Evolutionary conservation across 805 yeast genomes (phyloP), one percentile per base, ranked within the genome.

Genomic region (Kregervanrija fluxuum): DNA sequence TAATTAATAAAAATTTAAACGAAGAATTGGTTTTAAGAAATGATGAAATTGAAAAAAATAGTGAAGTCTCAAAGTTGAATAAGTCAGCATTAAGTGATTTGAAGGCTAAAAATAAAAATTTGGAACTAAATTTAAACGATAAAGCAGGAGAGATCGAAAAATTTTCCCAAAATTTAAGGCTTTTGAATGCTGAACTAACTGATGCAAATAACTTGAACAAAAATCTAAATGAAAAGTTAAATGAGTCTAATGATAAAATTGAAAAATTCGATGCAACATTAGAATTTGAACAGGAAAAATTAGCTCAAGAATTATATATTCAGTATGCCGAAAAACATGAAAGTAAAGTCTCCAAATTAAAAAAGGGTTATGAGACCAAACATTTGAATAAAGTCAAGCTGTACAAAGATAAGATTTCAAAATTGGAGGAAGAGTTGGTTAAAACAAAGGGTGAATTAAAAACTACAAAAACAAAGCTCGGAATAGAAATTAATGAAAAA

Each of bases 271-370:
- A 79, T 44, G 60, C 61, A 28, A 77, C 74, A 14, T 66, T 77
- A 3, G 80, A 79, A 48, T 69, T 68, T 46, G 74, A 77, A 54
- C 62, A 82, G 34, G 78, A 79, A 49, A 74, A 77, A 49, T 63
- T 85, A 39, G 85, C 90, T 0, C 81, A 79, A 47, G 86, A 81
- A 52, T 66, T 85, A 10, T 85, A 85, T 55, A 70, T 75, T 34
- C 89, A 82, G 57, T 85, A 85, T 56, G 77, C 87, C 2, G 79
- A 82, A 41, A 85, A 86, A 57, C 95, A 86, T 56, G 86, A 81
- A 49, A 74, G 76, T 42, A 85, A 85, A 60, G 83, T 85, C 8
- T 71, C 72, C 11, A 73, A 77, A 31, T 65, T 81, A 54, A 82
- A 77, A 57, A 71, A 73, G 45, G 79, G 77, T 2, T 78, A 75